Base-by-base conservation (phyloP, 495 filamentous ascomycete species). In the Neurospora africana region DNA sequence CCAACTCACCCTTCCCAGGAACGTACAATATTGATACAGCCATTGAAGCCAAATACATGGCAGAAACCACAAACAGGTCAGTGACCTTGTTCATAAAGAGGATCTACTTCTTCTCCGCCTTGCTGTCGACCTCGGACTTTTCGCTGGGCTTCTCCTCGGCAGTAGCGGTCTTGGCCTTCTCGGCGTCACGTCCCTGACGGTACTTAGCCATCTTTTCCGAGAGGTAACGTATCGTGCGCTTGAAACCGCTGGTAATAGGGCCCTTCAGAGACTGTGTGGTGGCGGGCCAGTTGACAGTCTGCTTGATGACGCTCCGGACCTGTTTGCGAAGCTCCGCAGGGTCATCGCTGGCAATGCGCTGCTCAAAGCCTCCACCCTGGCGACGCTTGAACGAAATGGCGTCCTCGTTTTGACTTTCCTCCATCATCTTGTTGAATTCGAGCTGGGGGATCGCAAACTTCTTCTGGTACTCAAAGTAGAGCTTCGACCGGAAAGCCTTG, bases 401-500 rank as follows among this genome's bases (percentile, higher is more conserved):
- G 73, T 94, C 91, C 71, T 92, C 89, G 73, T 93, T 88, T 71
- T 88, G 85, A 68, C 82, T 88, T 68, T 89, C 86, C 72, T 92
- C 88, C 79, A 98, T 89, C 91, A 99, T 94, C 78, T 91, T 88
- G 73, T 92, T 81, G 80, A 97, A 99, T 47, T 97, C 92, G 3
- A 84, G 83, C 33, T 88, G 90, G 1, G 95, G 94, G 40, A 98
- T 96, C 40, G 86, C 86, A 75, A 91, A 97, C 77, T 96, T 94
- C 74, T 90, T 86, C 80, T 98, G 95, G 76, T 97, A 98, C 75
- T 93, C 89, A 81, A 95, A 96, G 82, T 98, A 99, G 3, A 99
- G 80, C 74, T 93, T 94, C 68, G 92, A 86, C 17, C 95, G 87
- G 86, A 99, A 98, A 1, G 89, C 84, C 71, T 92, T 93, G 0